Base-by-base conservation (phyloP, 495 filamentous ascomycete species). In the Aspergillus sclerotioniger region DNA sequence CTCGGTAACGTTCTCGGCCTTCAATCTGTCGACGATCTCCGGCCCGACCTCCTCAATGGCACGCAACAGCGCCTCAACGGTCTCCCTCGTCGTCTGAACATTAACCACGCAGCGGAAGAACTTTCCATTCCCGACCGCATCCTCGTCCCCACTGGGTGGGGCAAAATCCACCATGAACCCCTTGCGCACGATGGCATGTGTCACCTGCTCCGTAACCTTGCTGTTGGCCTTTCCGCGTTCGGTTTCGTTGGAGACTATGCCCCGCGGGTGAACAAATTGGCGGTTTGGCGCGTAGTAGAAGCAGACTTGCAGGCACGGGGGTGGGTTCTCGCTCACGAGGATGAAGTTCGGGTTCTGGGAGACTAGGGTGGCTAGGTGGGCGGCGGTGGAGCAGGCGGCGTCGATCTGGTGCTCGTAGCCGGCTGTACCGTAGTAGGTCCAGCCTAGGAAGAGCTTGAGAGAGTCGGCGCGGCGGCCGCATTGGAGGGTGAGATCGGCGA, bases 101-200 rank as follows among this genome's bases (percentile, higher is more conserved):
- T 92, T 95, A 0, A 96, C 89, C 47, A 98, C 93, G 15, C 90
- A 92, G 48, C 93, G 79, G 72, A 98, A 91, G 66, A 97, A 92
- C 68, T 82, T 86, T 6, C 93, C 93, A 64, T 79, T 82, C 15
- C 73, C 76, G 59, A 84, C 80, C 1, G 68, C 68, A 37, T 79
- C 66, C n/a, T 72, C 72, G 20, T 87, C 76, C 10, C 68, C 69
- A 53, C 72, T 76, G 12, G 76, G 89, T 0, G 90, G 90, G 54
- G 92, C 90, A 75, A 90, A 97, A 76, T 98, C 93, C 28, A 96
- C 80, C 92, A 97, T 96, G 71, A 92, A 97, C 3, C 93, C 94
- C 71, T 82, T 82, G 19, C 56, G 59, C 19, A 96, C 78, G 59
- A 97, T 76, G 54, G 72, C 76, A 62, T 75, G 73, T 12, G 84